A percentile compares a stretch with the other conserved stretches of the same genome.
Evolutionary conservation across 495 filamentous ascomycete species (phyloP).

Genomic region (Trypethelium eluteriae): DNA sequence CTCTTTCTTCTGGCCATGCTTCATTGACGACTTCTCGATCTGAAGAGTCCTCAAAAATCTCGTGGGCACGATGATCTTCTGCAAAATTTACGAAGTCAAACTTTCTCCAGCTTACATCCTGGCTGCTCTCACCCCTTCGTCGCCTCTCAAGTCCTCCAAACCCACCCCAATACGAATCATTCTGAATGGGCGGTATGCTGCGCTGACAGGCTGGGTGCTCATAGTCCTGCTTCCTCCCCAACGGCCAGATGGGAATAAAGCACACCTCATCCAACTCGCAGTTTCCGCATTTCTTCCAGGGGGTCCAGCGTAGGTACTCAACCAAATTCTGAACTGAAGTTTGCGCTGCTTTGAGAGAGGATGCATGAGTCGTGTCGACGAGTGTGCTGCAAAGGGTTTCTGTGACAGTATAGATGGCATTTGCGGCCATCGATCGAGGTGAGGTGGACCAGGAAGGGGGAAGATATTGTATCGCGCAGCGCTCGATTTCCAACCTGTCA

Average conservation of each 20-base stretch:
- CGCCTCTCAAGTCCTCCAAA: constrained; percentile 17
- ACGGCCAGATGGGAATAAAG: constrained; percentile 60
- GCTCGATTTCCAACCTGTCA: constrained; percentile 33
- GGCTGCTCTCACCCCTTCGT: constrained; percentile 15
- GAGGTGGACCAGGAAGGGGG: constrained; percentile 25
- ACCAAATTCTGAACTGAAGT: constrained; percentile 30
- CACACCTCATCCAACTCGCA: constrained; percentile 55
- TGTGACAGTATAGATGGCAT: constrained; percentile 43
- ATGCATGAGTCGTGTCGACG: constrained; percentile 34
- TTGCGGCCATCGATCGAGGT: constrained; percentile 23
- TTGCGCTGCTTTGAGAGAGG: constrained; percentile 26
- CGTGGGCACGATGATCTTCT: background rate
- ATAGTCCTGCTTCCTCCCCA: constrained; percentile 49
- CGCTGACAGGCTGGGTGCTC: constrained; percentile 43
- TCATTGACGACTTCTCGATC: background rate
- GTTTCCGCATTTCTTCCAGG: constrained; percentile 52
- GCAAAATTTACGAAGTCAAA: background rate
- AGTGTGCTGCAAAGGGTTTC: constrained; percentile 46
- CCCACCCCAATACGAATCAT: constrained; percentile 36
- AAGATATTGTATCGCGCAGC: constrained; percentile 47
- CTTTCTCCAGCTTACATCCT: background rate
- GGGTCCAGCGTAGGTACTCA: constrained; percentile 50
- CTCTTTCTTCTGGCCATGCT: background rate
- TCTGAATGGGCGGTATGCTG: constrained; percentile 26
- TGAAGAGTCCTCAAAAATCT: background rate